Evolutionary conservation across 2,329 filamentous ascomycete genomes (phyloP).

Genomic region (Fusarium subtropicale): DNA sequence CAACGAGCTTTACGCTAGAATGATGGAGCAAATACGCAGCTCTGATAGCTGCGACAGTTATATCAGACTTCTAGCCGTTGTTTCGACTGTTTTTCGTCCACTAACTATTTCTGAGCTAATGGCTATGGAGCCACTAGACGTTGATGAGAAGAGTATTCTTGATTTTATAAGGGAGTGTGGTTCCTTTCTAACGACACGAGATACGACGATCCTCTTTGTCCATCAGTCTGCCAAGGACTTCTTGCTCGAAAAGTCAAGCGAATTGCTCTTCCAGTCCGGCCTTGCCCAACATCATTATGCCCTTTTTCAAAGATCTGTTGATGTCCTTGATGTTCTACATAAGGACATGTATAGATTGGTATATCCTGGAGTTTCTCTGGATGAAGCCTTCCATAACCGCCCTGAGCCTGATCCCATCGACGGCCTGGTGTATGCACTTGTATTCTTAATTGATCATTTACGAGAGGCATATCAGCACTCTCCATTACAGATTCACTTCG

Average conservation of each 20-base stretch:
- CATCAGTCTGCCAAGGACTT: not conserved
- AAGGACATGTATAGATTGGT: not conserved
- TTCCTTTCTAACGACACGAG: not conserved
- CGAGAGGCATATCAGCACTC: not conserved
- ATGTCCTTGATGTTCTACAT: accelerated
- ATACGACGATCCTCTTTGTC: accelerated
- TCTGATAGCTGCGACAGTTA: accelerated
- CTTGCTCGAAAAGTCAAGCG: accelerated
- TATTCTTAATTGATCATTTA: not conserved
- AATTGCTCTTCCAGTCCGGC: accelerated
- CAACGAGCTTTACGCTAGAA: accelerated
- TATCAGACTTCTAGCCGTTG: not conserved
- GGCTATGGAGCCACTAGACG: accelerated
- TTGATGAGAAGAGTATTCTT: accelerated
- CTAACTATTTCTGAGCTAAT: not conserved
- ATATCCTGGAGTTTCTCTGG: not conserved
- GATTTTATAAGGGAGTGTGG: not conserved
- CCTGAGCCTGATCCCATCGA: accelerated
- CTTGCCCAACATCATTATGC: not conserved
- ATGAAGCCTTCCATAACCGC: accelerated
- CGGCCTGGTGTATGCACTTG: accelerated
- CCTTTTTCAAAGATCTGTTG: not conserved
- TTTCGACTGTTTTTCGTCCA: not conserved
- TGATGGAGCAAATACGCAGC: accelerated
- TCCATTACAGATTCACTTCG: accelerated